phyloP scores from a whole-genome alignment of 2,329 filamentous ascomycete genomes.

The Cercospora nicotianae region DNA sequence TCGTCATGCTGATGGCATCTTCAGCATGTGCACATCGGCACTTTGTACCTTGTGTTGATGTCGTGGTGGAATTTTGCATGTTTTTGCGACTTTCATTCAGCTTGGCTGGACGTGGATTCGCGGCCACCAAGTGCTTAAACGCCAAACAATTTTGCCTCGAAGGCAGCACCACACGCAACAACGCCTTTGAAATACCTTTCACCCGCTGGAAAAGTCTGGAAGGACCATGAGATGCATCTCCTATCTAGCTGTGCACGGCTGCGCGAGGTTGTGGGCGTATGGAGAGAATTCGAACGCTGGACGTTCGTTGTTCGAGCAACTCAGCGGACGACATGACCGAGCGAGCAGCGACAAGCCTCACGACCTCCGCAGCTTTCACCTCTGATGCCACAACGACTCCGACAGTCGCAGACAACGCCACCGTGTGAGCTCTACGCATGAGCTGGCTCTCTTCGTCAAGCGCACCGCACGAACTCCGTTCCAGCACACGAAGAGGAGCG shows the following conservation, averaged over 20 bases:
- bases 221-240: not conserved
- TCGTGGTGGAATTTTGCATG: not conserved
- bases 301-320: not conserved
- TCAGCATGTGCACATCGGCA: not conserved
- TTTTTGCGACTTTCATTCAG: not conserved
- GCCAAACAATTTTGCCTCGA: not conserved
- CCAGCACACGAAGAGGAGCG: not conserved
- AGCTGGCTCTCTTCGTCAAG: not conserved
- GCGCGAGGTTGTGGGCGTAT: not conserved
- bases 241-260: not conserved
- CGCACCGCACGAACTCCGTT: not conserved
- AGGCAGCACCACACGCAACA: not conserved
- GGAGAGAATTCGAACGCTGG: not conserved
- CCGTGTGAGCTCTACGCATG: not conserved
- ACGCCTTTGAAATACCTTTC: not conserved
- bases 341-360: not conserved
- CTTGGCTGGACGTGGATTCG: not conserved
- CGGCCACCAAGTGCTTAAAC: not conserved
- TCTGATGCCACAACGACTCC: not conserved
- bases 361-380: not conserved
- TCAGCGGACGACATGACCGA: not conserved
- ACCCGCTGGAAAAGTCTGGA: not conserved
- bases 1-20: not conserved
- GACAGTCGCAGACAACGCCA: not conserved
- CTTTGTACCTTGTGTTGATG: not conserved